Evolutionary conservation across 805 yeast species (phyloP).

Genomic region (Saccharomyces cerevisiae): DNA sequence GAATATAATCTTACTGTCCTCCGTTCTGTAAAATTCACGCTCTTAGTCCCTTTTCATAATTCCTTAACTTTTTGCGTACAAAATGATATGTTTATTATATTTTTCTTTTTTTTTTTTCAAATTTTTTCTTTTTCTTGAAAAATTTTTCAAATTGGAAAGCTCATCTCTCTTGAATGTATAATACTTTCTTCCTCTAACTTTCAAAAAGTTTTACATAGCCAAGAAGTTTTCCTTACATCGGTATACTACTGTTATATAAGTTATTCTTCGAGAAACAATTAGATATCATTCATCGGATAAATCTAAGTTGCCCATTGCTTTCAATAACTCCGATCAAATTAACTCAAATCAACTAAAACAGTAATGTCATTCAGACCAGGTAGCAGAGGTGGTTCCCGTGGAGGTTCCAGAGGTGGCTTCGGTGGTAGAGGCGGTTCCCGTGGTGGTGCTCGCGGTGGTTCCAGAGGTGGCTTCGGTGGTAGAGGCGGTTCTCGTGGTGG

Average conservation of each 20-base stretch:
- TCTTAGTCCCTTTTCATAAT: background rate
- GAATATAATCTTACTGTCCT: background rate
- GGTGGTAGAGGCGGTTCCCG: constrained; percentile 18
- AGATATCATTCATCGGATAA: background rate
- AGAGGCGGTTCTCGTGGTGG: constrained; percentile 17
- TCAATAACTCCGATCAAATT: background rate
- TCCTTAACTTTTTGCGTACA: background rate
- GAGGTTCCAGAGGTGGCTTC: constrained; percentile 30
- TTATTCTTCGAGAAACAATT: background rate
- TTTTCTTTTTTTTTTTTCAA: background rate
- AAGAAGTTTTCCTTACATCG: background rate
- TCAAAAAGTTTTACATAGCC: background rate
- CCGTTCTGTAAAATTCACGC: background rate
- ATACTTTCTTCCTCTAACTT: background rate
- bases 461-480: constrained; percentile 30
- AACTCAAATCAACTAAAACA: constrained; percentile 2
- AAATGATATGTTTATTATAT: background rate
- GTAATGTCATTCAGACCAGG: constrained; percentile 75
- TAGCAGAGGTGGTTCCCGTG: constrained; percentile 50
- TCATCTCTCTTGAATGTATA: background rate
- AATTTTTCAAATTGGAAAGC: constrained; percentile 1
- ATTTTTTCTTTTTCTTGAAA: background rate
- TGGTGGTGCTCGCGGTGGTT: constrained; percentile 16
- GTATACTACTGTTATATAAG: background rate
- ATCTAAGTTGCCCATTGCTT: background rate